phyloP scores from a whole-genome alignment of 495 filamentous ascomycete species.

The Margaritispora aquatica region DNA sequence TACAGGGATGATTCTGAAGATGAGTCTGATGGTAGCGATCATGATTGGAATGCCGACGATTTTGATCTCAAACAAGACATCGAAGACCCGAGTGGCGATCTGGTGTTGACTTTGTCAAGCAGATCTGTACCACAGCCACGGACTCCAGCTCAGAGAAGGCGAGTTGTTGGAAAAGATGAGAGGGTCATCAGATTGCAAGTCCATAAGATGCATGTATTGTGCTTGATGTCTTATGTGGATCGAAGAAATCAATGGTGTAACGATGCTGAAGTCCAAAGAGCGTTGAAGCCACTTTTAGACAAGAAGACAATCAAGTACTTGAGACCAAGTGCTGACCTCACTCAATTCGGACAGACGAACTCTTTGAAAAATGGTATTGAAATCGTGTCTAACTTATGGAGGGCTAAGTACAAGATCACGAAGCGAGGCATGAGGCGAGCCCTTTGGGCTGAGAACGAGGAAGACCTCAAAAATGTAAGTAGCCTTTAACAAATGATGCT shows the following conservation, averaged over 20 bases:
- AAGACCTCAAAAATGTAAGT: slow-evolving; percentile 50
- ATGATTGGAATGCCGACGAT: slow-evolving; percentile 67
- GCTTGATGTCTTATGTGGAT: slow-evolving; percentile 68
- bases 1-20: slow-evolving; percentile 19
- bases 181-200: slow-evolving; percentile 64
- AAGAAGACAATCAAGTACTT: slow-evolving; percentile 55
- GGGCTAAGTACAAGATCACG: slow-evolving; percentile 58
- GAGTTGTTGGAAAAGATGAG: slow-evolving; percentile 56
- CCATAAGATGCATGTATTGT: slow-evolving; percentile 83
- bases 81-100: slow-evolving; percentile 30
- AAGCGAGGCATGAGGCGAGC: slow-evolving; percentile 62
- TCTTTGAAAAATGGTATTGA: slow-evolving; percentile 74
- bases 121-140: slow-evolving; percentile 20
- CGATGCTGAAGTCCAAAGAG: slow-evolving; percentile 54
- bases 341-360: slow-evolving; percentile 64
- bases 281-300: slow-evolving; percentile 53
- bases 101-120: slow-evolving; percentile 22
- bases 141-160: slow-evolving; percentile 18
- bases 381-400: slow-evolving; percentile 61
- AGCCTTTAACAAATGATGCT: background rate
- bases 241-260: slow-evolving; percentile 87
- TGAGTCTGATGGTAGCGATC: slow-evolving; percentile 49
- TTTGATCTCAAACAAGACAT: slow-evolving; percentile 7
- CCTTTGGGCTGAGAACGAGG: slow-evolving; percentile 62
- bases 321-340: slow-evolving; percentile 52